Base-by-base conservation (phyloP, 1,284 basidiomycete genomes). In the Puccinia sorghi region DNA sequence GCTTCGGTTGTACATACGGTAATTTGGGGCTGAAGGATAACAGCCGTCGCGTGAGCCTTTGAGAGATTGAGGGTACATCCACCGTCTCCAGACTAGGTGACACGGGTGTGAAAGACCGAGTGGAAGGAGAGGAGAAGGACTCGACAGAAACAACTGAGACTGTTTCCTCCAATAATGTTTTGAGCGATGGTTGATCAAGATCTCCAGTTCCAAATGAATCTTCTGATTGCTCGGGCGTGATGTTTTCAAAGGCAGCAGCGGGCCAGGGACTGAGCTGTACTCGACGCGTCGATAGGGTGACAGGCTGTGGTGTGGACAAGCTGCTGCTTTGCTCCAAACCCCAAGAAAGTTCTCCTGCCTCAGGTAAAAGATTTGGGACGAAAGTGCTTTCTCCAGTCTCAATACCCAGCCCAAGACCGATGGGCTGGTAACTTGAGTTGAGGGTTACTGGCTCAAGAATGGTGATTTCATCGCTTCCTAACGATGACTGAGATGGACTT, bases 391-490 rank as follows among this genome's bases (percentile, higher is more conserved):
- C 74, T 25, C 74, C 74, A 32, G 74, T 77, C 41, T 70, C 64
- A 50, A 77, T 77, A 57, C 74, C 74, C 25, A 77, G 22, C 7
- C 74, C 74, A 46, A 77, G 66, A 22, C 74, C 74, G 32, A 77
- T 59, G 46, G 54, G 70, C 54, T 41, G 74, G 64, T 37, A 52
- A 54, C 25, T 43, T 13, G 61, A 20, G 25, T 72, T 27, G 41
- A 50, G 66, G 2, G 25, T 69, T 52, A 25, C 20, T 32, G 66
- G 66, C 48, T 52, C 66, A 25, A 9, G 22, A 25, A n/a, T 39
- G 9, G 74, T 43, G 25, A 70, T 17, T 56, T 48, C 56, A 41
- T 25, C 54, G n/a, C 15, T 13, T 5, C 43, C 63, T 17, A 67
- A 17, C 7, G 9, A n/a, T 27, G 22, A 43, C 25, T 57, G 50